A percentile compares a stretch with the other conserved stretches of the same genome.
Evolutionary conservation across 2,329 filamentous ascomycete genomes (phyloP).

Genomic region (Microdochium trichocladiopsis): DNA sequence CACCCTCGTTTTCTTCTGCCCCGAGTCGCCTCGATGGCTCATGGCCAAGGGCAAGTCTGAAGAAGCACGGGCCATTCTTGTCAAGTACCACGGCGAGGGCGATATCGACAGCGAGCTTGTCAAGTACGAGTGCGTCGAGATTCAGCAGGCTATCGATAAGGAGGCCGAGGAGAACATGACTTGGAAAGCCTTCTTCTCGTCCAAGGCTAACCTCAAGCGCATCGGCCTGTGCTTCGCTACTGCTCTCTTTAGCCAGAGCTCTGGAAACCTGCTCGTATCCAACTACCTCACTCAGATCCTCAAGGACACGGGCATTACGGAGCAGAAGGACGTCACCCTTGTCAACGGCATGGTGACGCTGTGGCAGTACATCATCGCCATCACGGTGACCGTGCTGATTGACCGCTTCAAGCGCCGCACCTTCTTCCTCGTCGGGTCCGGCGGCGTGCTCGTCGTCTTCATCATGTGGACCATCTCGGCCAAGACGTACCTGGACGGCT

Average conservation of each 20-base stretch:
- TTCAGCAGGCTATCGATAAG: conserved; percentile 36
- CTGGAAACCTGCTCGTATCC: conserved; percentile 32
- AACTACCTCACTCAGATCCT: conserved; percentile 32
- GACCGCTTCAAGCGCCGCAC: conserved; percentile 27
- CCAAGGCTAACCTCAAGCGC: conserved; percentile 29
- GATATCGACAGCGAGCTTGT: conserved; percentile 35
- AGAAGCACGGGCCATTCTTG: conserved; percentile 10
- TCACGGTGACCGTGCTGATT: conserved; percentile 26
- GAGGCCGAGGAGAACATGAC: conserved; percentile 34
- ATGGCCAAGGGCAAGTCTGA: conserved; percentile 12
- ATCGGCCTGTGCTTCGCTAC: conserved; percentile 30
- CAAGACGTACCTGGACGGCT: not conserved
- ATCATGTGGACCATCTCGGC: conserved; percentile 26
- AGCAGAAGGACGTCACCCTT: conserved; percentile 28
- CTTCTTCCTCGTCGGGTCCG: conserved; percentile 30
- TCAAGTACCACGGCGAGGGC: conserved; percentile 33
- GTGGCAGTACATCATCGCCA: conserved; percentile 33
- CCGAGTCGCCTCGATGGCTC: conserved; percentile 14
- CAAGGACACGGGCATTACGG: conserved; percentile 28
- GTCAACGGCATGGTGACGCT: conserved; percentile 32
- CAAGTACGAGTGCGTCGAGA: conserved; percentile 39
- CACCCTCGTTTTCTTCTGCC: conserved; percentile 8
- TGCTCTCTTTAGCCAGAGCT: conserved; percentile 31
- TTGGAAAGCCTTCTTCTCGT: conserved; percentile 33
- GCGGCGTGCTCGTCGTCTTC: conserved; percentile 29